Conservation (phyloP, 371 early-diverging fungal genomes). For the Syncephalis plumigaleata region DNA sequence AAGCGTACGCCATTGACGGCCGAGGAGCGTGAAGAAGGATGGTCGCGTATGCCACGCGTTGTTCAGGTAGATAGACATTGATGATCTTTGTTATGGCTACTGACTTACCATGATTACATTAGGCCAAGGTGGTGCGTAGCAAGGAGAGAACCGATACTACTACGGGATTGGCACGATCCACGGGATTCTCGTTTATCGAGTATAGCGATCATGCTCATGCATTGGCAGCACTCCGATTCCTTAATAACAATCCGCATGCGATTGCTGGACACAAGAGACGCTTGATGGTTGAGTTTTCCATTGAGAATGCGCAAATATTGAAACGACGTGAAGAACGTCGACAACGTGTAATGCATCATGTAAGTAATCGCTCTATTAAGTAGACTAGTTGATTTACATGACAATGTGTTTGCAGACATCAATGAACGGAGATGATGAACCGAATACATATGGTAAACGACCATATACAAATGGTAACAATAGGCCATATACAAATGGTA, state of each 20-base stretch:
- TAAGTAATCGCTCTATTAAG: too few relatives aligned
- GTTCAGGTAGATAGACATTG: slow-evolving; percentile 20
- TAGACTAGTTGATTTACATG: too few relatives aligned
- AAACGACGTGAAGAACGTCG: too few relatives aligned
- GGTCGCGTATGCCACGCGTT: slow-evolving; percentile 44
- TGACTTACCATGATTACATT: too few relatives aligned
- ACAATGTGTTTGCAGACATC: too few relatives aligned
- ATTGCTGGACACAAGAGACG: slow-evolving; percentile 38
- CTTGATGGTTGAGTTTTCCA: slow-evolving; percentile 75
- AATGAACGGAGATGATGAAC: too few relatives aligned
- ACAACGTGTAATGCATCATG: too few relatives aligned
- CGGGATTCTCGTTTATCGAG: slow-evolving; percentile 90
- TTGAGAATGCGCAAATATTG: too few relatives aligned
- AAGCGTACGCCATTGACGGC: slow-evolving; percentile 43
- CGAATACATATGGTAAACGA: too few relatives aligned
- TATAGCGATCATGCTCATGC: slow-evolving; percentile 75
- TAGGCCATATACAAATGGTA: too few relatives aligned
- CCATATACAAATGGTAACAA: too few relatives aligned
- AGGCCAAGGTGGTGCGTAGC: slow-evolving; percentile 68
- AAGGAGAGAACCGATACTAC: slow-evolving; percentile 55
- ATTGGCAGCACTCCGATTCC: slow-evolving; percentile 71
- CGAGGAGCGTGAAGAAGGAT: slow-evolving; percentile 53
- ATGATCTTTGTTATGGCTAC: background rate
- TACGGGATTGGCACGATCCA: slow-evolving; percentile 45
- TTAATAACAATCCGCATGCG: slow-evolving; percentile 75